Conservation (phyloP, 108 stramenopile species). For the Conticribra weissflogii region DNA sequence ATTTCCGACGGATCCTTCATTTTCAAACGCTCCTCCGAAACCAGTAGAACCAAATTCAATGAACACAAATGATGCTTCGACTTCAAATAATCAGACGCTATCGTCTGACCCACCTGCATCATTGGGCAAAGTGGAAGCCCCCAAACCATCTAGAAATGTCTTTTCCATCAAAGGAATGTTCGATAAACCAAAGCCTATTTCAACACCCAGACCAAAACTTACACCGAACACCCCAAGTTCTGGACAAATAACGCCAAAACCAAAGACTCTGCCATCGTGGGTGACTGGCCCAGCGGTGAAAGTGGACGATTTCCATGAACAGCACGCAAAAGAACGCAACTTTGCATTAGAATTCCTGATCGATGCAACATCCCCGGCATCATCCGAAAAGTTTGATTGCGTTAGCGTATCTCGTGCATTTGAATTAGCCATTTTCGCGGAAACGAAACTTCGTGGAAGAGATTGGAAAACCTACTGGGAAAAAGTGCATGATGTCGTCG, state of each 20-base stretch:
- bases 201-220: slow-evolving; percentile 26
- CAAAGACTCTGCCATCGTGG: slow-evolving; percentile 46
- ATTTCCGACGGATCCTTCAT: neutral
- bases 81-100: slow-evolving; percentile 4
- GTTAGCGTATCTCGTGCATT: slow-evolving; percentile 45
- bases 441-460: slow-evolving; percentile 45
- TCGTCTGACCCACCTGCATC: slow-evolving; percentile 5
- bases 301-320: slow-evolving; percentile 44
- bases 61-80: neutral
- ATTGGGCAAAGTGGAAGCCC: slow-evolving; percentile 33
- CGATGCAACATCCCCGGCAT: slow-evolving; percentile 27
- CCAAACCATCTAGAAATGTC: slow-evolving; percentile 30
- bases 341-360: slow-evolving; percentile 45
- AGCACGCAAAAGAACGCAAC: slow-evolving; percentile 36
- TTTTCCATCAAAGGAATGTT: slow-evolving; percentile 59
- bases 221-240: slow-evolving; percentile 15
- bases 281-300: slow-evolving; percentile 45
- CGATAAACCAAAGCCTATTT: slow-evolving; percentile 51
- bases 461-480: slow-evolving; percentile 58
- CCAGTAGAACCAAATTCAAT: slow-evolving; percentile 1
- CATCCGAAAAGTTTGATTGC: slow-evolving; percentile 39
- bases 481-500: slow-evolving; percentile 54
- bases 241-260: slow-evolving; percentile 30
- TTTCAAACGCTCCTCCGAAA: neutral
- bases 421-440: slow-evolving; percentile 49